These are phyloP conservation scores for Alternaria sp. DNA, from an alignment of 2,329 filamentous ascomycete genomes.

Conservation along the genomic window DNA sequence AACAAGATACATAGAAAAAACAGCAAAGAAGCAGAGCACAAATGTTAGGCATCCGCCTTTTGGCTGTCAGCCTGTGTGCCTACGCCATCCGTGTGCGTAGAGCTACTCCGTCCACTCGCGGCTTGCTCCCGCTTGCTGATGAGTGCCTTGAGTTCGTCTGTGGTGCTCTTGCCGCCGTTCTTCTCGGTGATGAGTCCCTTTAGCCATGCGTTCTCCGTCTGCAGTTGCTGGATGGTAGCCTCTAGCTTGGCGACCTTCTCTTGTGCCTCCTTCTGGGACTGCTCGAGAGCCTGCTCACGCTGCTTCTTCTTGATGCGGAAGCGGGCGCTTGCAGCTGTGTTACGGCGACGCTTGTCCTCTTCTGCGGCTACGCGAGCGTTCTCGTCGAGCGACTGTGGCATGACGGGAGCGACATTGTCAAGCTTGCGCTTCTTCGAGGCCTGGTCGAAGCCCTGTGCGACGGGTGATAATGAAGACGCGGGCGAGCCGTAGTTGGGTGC, in stretches of 20 bases:
- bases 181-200: conserved; percentile 62
- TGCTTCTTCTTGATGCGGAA: conserved; percentile 66
- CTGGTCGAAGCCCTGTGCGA: conserved; percentile 40
- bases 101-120: conserved; percentile 47
- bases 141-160: conserved; percentile 45
- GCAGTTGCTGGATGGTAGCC: conserved; percentile 58
- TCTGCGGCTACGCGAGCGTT: conserved; percentile 58
- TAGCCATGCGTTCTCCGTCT: conserved; percentile 63
- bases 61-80: conserved; percentile 42
- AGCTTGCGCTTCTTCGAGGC: conserved; percentile 59
- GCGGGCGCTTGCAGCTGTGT: conserved; percentile 62
- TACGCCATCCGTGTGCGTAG: conserved; percentile 50
- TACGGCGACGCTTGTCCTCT: conserved; percentile 63
- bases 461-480: conserved; percentile 42
- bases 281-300: conserved; percentile 61
- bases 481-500: conserved; percentile 42
- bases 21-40: conserved; percentile 16
- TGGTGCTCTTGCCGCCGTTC: conserved; percentile 50
- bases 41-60: conserved; percentile 47
- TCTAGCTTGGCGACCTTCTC: conserved; percentile 58
- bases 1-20: conserved; percentile 1
- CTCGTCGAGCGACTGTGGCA: conserved; percentile 55
- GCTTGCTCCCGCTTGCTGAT: conserved; percentile 49
- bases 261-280: conserved; percentile 61
- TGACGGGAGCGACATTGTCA: conserved; percentile 45